Evolutionary conservation across 257 asterid genomes (phyloP).

Genomic region (Solanum sparsipilum): DNA sequence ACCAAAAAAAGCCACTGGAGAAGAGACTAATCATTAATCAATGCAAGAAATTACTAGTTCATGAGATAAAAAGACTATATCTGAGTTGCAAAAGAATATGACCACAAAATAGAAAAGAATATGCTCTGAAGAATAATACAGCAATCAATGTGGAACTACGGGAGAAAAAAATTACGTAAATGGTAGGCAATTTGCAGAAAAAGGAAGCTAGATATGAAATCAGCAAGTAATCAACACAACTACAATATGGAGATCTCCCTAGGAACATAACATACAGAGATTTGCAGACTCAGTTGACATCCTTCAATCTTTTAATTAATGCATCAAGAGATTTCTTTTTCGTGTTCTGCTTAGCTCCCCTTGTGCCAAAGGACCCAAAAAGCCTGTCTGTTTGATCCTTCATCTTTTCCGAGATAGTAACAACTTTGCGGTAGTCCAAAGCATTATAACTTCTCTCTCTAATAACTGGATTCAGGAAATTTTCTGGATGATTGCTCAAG

Average conservation of each 20-base stretch:
- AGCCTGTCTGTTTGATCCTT: slow-evolving; percentile 84
- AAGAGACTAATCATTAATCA: neutral
- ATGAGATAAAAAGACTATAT: neutral
- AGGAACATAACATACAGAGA: slow-evolving; percentile 20
- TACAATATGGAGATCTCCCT: slow-evolving; percentile 1
- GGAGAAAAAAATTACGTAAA: neutral
- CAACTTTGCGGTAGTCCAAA: slow-evolving; percentile 75
- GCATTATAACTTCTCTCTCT: slow-evolving; percentile 84
- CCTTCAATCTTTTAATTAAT: slow-evolving; percentile 84
- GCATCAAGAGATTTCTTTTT: slow-evolving; percentile 93
- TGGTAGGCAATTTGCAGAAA: neutral
- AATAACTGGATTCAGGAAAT: slow-evolving; percentile 81
- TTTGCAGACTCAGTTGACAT: slow-evolving; percentile 41
- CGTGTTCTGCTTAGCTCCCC: slow-evolving; percentile 81
- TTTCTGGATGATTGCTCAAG: slow-evolving; percentile 86
- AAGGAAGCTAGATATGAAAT: neutral
- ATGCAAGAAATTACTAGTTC: neutral
- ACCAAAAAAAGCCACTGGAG: neutral
- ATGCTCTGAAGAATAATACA: neutral
- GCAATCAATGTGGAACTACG: neutral
- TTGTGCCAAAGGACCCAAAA: slow-evolving; percentile 78
- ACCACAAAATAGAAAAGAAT: neutral
- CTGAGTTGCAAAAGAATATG: neutral
- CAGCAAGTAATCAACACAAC: slow-evolving; percentile 26
- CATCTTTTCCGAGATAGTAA: slow-evolving; percentile 72